Evolutionary conservation across 2,329 filamentous ascomycete species (phyloP), one percentile per base, ranked within the genome.

Genomic region (Diaporthe ilicicola): DNA sequence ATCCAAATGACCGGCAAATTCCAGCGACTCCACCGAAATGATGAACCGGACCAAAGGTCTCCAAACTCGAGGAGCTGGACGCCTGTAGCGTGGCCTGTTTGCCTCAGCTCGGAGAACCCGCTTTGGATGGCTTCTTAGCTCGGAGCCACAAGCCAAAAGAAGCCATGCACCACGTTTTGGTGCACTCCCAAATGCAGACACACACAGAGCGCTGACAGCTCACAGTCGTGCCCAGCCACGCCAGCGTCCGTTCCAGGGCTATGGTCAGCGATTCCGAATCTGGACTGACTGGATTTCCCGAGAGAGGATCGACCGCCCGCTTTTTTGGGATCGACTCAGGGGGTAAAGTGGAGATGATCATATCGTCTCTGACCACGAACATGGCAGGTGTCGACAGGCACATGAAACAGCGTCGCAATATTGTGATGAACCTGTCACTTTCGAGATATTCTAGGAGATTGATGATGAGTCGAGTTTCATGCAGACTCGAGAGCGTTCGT

Each of bases 371-470:
- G 59, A 64, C 59, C 44, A 44, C 48, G 24, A 44, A 44, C 48
- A 42, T 66, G 50, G 62, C 50, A 66, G 65, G 54, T 39, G 42
- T 68, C 17, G 65, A 68, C 65, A 59, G 53, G 65, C 39, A 56
- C 53, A 55, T 68, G 65, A 68, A 68, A 68, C 65, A 48, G 29
- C 42, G 65, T 67, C 51, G 65, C 51, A 48, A 56, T 56, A 32
- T 48, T 55, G 65, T 67, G 51, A 46, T 56, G 65, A 55, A 67
- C 65, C 17, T 55, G 53, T n/a, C 51, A 56, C 53, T 29, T 50
- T 55, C 24, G 51, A 37, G 39, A 24, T 46, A 46, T 32, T 56
- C 51, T n/a, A 48, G 50, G 27, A 44, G 37, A 56, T 44, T 56
- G 39, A 67, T 56, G 51, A 56, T 67, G 53, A 42, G 53, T 50